Evolutionary conservation across 306 rosid genomes (phyloP), one percentile per base, ranked within the genome.

Genomic region (Dalbergia cochinchinensis): DNA sequence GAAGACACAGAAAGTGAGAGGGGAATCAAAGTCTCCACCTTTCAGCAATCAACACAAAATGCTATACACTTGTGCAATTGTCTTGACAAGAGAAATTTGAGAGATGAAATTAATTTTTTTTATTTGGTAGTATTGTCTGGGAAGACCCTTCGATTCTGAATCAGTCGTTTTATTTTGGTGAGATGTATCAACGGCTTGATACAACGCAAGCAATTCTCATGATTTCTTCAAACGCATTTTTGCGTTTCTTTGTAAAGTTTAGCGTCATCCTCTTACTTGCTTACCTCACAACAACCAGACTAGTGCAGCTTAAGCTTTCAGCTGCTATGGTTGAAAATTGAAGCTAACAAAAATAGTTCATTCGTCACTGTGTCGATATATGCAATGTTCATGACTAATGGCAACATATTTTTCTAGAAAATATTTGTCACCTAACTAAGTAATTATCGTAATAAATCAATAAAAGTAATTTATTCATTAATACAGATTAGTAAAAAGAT

Each of bases 141-240:
- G 14, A 18, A 53, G 20, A 34, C 53, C 54, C 9, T 65, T 48
- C 37, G 34, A 2, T 8, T 51, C 34, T 13, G 47, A 47, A 61
- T 70, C 34, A 79, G 19, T 64, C 83, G 71, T 18, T 73, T 61
- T 35, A 50, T 62, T 39, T 63, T 62, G 83, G 78, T 79, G 71
- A 48, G 73, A 71, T 3, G 66, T 11, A 71, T 26, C 58, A 70
- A 58, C 8, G 64, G 65, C 19, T 47, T 47, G 53, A 14, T 62
- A 10, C 33, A 69, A 69, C 58, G 83, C 60, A 59, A 42, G 35
- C 33, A 37, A 15, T 10, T 41, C 65, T 12, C 20, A 67, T 16
- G 41, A 10, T 79, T 79, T 45, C 70, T 69, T 79, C 64, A 59
- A 71, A 48, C 63, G 83, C 65, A 47, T 48, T 13, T 50, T 5